Evolutionary conservation across 495 filamentous ascomycete genomes (phyloP).

Genomic region (Trichoderma parareesei): DNA sequence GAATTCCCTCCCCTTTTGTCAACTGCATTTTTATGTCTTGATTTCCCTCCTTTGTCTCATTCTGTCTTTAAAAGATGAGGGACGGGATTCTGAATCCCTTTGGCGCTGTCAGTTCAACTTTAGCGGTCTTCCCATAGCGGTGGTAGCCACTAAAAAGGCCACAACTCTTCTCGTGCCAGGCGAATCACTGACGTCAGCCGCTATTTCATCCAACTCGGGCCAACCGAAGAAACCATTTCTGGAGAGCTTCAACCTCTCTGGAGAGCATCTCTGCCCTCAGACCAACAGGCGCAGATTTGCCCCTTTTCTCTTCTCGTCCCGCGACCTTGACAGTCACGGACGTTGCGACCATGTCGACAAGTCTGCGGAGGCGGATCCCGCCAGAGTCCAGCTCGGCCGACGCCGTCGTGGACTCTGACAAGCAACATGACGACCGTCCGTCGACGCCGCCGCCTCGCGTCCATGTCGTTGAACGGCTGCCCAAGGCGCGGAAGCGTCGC

Average conservation of each 20-base stretch:
- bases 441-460: conserved; percentile 17
- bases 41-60: neutral
- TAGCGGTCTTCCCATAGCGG: neutral
- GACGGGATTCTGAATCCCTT: too few relatives aligned
- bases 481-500: conserved; percentile 55
- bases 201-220: neutral
- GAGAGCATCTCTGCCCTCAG: too few relatives aligned
- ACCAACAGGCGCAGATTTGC: neutral
- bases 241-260: too few relatives aligned
- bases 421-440: neutral
- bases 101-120: neutral
- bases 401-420: neutral
- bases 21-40: neutral
- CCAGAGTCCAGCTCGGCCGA: conserved; percentile 14
- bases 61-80: neutral
- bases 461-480: conserved; percentile 34
- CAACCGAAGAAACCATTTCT: too few relatives aligned
- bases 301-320: neutral
- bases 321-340: neutral
- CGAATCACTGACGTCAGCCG: neutral
- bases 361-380: conserved; percentile 24
- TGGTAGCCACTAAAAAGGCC: neutral
- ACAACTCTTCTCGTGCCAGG: neutral
- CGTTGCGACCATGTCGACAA: conserved; percentile 18
- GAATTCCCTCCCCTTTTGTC: neutral